Conservation (phyloP, 1,139 yeast species). For the Suhomyces bokatorum region DNA sequence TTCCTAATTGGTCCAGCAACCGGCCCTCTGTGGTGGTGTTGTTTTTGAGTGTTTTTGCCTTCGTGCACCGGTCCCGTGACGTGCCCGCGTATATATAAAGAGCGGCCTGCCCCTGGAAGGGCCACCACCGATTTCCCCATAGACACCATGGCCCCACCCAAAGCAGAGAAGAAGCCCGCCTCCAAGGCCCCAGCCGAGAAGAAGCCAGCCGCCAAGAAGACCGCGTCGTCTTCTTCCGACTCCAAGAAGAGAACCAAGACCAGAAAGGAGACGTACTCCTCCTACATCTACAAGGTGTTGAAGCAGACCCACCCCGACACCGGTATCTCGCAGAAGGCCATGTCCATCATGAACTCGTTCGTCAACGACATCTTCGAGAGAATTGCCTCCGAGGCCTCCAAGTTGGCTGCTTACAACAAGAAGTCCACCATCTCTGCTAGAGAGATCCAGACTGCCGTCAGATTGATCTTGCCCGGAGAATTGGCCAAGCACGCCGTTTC, state of each 20-base stretch:
- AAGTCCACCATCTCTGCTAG: conserved; percentile 98
- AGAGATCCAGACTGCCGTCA: conserved; percentile 99
- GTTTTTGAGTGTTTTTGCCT: not conserved
- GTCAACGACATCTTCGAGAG: conserved; percentile 96
- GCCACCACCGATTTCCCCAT: not conserved
- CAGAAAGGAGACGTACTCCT: conserved; percentile 98
- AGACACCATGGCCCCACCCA: conserved; percentile 75
- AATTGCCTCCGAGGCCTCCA: conserved; percentile 97
- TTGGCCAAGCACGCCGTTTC: conserved; percentile 99
- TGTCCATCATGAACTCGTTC: conserved; percentile 98
- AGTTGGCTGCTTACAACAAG: conserved; percentile 99
- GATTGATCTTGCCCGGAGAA: conserved; percentile 99
- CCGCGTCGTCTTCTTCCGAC: conserved; percentile 65
- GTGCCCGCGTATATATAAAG: conserved; percentile 10
- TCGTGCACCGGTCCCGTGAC: conserved; percentile 4
- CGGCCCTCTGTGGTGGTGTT: not conserved
- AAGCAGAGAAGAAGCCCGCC: conserved; percentile 98
- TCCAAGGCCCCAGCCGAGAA: conserved; percentile 98
- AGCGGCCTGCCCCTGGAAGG: conserved; percentile 1
- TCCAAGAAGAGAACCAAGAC: conserved; percentile 94
- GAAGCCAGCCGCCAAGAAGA: conserved; percentile 95
- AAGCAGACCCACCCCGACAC: conserved; percentile 99
- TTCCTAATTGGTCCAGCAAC: conserved; percentile 4
- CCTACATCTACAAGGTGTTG: conserved; percentile 97
- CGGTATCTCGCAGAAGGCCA: conserved; percentile 98